Base-by-base conservation (phyloP, 352 stramenopile genomes). In the Saprolegnia diclina region DNA sequence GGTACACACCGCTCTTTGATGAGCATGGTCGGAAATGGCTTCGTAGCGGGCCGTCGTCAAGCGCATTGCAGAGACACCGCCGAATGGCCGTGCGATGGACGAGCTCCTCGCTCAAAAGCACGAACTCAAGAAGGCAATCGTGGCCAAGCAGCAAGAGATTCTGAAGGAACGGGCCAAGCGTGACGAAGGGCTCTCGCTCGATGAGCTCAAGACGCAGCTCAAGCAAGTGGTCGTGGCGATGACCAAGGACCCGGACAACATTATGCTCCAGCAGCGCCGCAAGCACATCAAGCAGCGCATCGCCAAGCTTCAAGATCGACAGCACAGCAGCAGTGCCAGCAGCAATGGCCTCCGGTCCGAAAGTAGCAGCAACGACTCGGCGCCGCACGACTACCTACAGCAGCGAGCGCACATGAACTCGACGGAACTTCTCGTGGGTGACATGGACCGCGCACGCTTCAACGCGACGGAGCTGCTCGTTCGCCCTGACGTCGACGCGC, bases 111-210 rank as follows among this genome's bases (percentile, higher is more conserved):
- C 45, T 1, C 44, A 62, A 37, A 69, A 69, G 63, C 14, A 22
- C 38, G 63, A 69, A 29, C 63, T 69, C n/a, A 69, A 69, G 63
- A 24, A 29, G 26, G 16, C 45, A 4, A 69, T 69, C 53, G 50
- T 69, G n/a, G 48, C 45, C 14, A 69, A 69, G 37, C 63, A 69
- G 46, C 63, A 52, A 11, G n/a, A 62, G 50, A 59, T 59, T 11
- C n/a, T 59, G 35, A 16, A 24, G 13, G 52, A 59, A 59, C 52
- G 52, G 1, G 52, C 52, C 52, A 59, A 59, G 35, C 52, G 52
- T 3, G 52, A 59, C 35, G 52, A 59, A 24, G 35, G 52, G 11
- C 35, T 59, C 24, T 59, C 52, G 35, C 35, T 59, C 38, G 63
- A 69, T 1, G 26, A n/a, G 24, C 63, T 69, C 63, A 69, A 69